Percentiles rank a stretch among this genome's conserved stretches.
Evolutionary conservation across 495 filamentous ascomycete genomes (phyloP).

Genomic region (Aspergillus kassunensis): DNA sequence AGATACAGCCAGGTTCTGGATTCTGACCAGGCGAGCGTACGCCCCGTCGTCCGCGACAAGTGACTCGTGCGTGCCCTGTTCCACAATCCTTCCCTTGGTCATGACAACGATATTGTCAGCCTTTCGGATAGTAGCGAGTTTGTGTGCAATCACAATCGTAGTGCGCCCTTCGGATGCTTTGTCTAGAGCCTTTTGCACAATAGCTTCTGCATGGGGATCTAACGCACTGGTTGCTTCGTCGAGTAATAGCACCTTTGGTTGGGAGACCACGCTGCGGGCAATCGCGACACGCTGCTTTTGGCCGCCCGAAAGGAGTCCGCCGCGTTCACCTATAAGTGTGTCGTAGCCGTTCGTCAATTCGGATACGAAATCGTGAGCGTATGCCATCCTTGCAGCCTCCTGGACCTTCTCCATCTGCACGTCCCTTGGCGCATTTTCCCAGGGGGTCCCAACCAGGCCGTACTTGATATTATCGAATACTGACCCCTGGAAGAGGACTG

Average conservation of each 20-base stretch:
- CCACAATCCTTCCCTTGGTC: slow-evolving; percentile 74
- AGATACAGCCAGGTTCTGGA: slow-evolving; percentile 56
- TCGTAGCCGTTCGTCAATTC: slow-evolving; percentile 82
- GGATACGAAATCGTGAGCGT: slow-evolving; percentile 87
- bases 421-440: slow-evolving; percentile 61
- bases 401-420: slow-evolving; percentile 64
- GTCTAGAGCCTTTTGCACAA: slow-evolving; percentile 91
- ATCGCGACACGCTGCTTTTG: slow-evolving; percentile 93
- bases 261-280: slow-evolving; percentile 84
- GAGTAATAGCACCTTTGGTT: slow-evolving; percentile 89
- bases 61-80: slow-evolving; percentile 78
- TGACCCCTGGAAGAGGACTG: slow-evolving; percentile 66
- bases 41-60: slow-evolving; percentile 57
- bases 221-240: slow-evolving; percentile 93
- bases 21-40: slow-evolving; percentile 75
- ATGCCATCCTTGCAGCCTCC: slow-evolving; percentile 83
- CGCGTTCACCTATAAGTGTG: slow-evolving; percentile 91
- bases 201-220: slow-evolving; percentile 90
- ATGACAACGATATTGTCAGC: slow-evolving; percentile 98
- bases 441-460: slow-evolving; percentile 80
- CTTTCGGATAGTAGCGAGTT: slow-evolving; percentile 87
- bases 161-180: slow-evolving; percentile 81
- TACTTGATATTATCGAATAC: slow-evolving; percentile 84
- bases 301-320: slow-evolving; percentile 86
- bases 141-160: slow-evolving; percentile 93